Percentiles rank a stretch among this genome's conserved stretches.
phyloP scores from a whole-genome alignment of 78 protist species.

The Guillardia theta region DNA sequence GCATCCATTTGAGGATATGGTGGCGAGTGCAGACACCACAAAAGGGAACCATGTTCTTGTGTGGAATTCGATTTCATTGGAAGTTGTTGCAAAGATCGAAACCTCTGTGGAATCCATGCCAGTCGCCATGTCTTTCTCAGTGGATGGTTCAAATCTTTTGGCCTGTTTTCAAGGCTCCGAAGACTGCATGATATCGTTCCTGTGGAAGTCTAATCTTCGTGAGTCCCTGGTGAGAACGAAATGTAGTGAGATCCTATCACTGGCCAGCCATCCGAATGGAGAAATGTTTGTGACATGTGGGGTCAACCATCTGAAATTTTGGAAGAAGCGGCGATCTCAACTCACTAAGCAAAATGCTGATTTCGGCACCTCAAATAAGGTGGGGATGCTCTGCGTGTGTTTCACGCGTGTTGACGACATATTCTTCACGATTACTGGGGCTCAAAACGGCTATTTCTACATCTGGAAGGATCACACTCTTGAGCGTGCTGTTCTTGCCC shows the following conservation, averaged over 20 bases:
- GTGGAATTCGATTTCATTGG: background rate
- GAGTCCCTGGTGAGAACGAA: background rate
- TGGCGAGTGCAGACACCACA: background rate
- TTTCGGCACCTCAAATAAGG: background rate
- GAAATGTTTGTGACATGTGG: background rate
- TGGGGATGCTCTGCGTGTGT: background rate
- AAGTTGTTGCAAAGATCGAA: background rate
- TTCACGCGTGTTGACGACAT: background rate
- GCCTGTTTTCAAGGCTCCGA: background rate
- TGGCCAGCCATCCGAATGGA: background rate
- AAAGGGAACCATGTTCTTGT: background rate
- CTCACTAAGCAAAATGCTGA: background rate
- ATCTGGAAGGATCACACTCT: background rate
- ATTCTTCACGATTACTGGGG: background rate
- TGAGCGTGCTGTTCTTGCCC: background rate
- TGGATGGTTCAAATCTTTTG: background rate
- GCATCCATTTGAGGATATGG: background rate
- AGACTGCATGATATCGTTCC: background rate
- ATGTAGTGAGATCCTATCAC: background rate
- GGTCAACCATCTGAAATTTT: background rate
- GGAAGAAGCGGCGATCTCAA: background rate
- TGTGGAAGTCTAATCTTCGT: background rate
- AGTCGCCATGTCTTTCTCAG: background rate
- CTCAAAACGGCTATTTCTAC: background rate
- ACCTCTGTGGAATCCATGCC: background rate